phyloP scores from a whole-genome alignment of 1,284 basidiomycete genomes.

The Fomitopsis betulina region DNA sequence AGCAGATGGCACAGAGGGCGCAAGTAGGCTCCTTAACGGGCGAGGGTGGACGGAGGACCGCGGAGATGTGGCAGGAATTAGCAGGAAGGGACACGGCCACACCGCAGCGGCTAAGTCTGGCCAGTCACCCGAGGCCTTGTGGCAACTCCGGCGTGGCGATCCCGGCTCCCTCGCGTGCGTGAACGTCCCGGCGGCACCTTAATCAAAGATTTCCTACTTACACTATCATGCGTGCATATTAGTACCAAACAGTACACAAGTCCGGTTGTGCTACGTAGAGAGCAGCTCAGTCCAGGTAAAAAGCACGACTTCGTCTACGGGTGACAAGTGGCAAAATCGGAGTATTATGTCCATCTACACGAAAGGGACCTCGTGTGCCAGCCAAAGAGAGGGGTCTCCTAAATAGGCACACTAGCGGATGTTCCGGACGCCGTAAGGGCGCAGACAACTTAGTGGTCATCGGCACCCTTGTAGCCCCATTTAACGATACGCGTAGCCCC shows the following conservation, averaged over 20 bases:
- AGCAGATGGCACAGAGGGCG: neutral
- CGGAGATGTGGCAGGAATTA: conserved; percentile 1
- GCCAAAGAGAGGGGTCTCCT: neutral
- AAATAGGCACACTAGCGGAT: neutral
- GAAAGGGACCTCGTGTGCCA: neutral
- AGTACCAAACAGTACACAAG: neutral
- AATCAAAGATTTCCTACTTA: neutral
- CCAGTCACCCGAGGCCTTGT: neutral
- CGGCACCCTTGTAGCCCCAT: conserved; percentile 46
- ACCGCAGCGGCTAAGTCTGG: neutral
- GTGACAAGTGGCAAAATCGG: neutral
- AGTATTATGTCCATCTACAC: neutral
- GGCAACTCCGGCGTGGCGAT: neutral
- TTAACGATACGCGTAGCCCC: conserved; percentile 47
- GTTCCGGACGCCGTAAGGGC: neutral
- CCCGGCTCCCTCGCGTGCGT: neutral
- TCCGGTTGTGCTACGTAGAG: too few species aligned
- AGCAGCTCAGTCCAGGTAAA: neutral
- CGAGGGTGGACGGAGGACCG: neutral
- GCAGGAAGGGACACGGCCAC: neutral
- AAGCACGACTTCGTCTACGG: neutral
- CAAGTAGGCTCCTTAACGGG: neutral
- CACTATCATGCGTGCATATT: neutral
- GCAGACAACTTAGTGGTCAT: conserved; percentile 24
- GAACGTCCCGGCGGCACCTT: neutral